phyloP scores from a whole-genome alignment of 2,329 filamentous ascomycete genomes.

The Colletotrichum somersetense region DNA sequence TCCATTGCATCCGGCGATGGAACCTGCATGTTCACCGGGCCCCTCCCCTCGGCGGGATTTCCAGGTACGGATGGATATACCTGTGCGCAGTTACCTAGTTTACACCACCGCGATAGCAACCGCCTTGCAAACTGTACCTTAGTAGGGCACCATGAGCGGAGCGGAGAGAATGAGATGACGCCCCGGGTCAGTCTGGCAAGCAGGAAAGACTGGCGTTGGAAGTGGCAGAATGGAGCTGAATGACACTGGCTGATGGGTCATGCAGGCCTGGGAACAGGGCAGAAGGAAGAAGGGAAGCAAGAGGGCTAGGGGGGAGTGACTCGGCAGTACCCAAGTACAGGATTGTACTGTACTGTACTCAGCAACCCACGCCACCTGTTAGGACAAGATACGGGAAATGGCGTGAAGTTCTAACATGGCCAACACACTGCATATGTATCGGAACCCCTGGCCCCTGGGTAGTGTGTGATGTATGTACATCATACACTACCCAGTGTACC shows the following conservation, averaged over 20 bases:
- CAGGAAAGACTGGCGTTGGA: not conserved
- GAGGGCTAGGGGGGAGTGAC: too few relatives aligned
- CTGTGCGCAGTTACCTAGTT: too few relatives aligned
- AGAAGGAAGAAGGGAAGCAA: not conserved
- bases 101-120: too few relatives aligned
- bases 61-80: too few relatives aligned
- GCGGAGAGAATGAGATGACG: too few relatives aligned
- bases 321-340: too few relatives aligned
- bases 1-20: slow-evolving; percentile 8
- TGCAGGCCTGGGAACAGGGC: slow-evolving; percentile 23
- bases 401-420: not conserved
- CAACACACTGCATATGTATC: not conserved
- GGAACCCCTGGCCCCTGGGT: slow-evolving; percentile 8
- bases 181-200: too few relatives aligned
- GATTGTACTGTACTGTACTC: slow-evolving; percentile 7
- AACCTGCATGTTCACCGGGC: slow-evolving; percentile 1
- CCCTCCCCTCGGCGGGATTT: not conserved
- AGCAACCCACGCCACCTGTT: slow-evolving; percentile 31
- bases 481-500: too few relatives aligned
- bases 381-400: not conserved
- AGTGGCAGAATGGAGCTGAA: slow-evolving; percentile 17
- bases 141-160: too few relatives aligned
- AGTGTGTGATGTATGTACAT: not conserved
- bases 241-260: slow-evolving; percentile 9
- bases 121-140: too few relatives aligned